Evolutionary conservation across 2,329 filamentous ascomycete species (phyloP).

Genomic region (Botrytis deweyae): DNA sequence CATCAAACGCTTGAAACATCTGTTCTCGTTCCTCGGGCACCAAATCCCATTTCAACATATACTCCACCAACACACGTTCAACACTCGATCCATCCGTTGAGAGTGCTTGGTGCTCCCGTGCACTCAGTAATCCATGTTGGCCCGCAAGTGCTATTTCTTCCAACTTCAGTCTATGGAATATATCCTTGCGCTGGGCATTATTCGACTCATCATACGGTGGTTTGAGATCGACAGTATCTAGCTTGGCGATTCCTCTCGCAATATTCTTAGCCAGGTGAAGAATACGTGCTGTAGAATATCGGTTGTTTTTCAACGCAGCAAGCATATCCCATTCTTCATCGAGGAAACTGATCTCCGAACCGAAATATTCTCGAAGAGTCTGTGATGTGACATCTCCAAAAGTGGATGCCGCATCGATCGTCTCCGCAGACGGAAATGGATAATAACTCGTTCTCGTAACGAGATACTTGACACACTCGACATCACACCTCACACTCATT

Average conservation of each 20-base stretch:
- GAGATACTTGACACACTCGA: neutral
- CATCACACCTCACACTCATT: neutral
- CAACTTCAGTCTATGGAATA: neutral
- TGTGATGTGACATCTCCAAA: neutral
- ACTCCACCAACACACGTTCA: neutral
- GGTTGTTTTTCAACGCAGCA: neutral
- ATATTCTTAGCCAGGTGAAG: neutral
- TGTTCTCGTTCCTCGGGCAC: neutral
- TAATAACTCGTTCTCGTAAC: neutral
- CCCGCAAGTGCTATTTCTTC: neutral
- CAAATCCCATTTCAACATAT: neutral
- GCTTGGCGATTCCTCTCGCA: neutral
- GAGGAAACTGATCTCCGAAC: neutral
- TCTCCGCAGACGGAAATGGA: neutral
- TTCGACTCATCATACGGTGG: neutral
- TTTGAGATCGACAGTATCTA: neutral
- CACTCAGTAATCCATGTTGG: neutral
- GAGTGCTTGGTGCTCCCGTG: neutral
- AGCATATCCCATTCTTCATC: neutral
- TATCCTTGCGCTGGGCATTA: neutral
- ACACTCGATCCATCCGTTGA: neutral
- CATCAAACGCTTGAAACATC: neutral
- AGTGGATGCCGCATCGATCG: neutral
- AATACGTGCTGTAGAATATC: neutral
- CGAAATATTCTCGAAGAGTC: neutral